These are phyloP conservation scores for Populus deltoides DNA, from an alignment of 345 rosid species.

Conservation along the genomic window DNA sequence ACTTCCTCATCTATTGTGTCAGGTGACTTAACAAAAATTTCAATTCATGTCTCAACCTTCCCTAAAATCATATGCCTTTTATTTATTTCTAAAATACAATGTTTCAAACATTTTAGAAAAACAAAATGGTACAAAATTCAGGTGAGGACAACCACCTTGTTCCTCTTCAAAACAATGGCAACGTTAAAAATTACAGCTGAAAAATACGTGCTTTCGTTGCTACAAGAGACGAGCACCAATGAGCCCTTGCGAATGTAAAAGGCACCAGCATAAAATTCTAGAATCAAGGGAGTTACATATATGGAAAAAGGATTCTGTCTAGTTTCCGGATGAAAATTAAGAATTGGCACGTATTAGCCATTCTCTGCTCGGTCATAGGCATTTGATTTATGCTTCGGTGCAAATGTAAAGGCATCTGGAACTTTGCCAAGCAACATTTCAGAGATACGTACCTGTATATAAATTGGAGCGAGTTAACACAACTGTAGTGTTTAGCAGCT, in stretches of 20 bases:
- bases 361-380: slow-evolving; percentile 88
- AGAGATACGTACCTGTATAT: slow-evolving; percentile 67
- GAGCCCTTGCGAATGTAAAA: neutral
- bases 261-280: neutral
- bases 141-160: neutral
- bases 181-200: neutral
- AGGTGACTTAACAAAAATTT: neutral
- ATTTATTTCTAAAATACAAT: neutral
- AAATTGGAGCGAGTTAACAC: neutral
- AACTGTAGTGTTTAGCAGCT: neutral
- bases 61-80: neutral
- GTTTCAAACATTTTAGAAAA: neutral
- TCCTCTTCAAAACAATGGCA: neutral
- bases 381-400: slow-evolving; percentile 91
- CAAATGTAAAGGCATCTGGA: slow-evolving; percentile 84
- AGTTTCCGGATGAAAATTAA: neutral
- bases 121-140: neutral
- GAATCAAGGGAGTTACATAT: neutral
- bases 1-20: neutral
- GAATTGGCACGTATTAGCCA: slow-evolving; percentile 44
- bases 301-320: neutral
- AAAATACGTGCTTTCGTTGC: neutral
- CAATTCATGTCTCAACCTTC: neutral
- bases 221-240: neutral
- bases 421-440: slow-evolving; percentile 94